Evolutionary conservation across 2,329 filamentous ascomycete genomes (phyloP), one percentile per base, ranked within the genome.

Genomic region (Escovopsis sp.): DNA sequence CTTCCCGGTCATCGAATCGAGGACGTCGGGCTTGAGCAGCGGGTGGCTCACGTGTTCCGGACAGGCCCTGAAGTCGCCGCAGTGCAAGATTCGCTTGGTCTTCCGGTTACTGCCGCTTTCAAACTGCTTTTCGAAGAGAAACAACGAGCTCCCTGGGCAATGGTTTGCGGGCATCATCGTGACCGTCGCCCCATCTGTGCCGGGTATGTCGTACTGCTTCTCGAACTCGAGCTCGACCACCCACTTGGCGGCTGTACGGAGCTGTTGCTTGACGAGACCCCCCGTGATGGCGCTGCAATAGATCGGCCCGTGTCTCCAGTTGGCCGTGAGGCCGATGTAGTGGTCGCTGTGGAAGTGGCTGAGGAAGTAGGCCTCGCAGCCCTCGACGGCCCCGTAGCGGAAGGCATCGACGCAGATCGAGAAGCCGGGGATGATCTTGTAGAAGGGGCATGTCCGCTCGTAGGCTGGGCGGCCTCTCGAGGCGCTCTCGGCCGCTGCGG

Each of bases 331-430:
- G 2, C 91, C 91, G 32, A 95, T 79, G 53, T 98, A 98, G 58
- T 98, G 91, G 57, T 98, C 91, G 54, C 87, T 95, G 61, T 98
- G 91, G 51, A 96, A 98, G 57, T 98, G 91, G 53, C 88, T 95
- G 10, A 98, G 72, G 51, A 98, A 98, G 58, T 98, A 98, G 2
- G 89, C 91, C 42, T 84, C 82, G 59, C 88, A 94, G 1, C 86
- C 88, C 56, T 93, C 74, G 1, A 98, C 85, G 4, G 88, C 86
- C 2, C 91, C 91, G 55, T 96, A 98, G 18, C 89, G 79, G 55
- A 98, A 94, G 0, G 91, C 91, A 60, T 98, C 91, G 1, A 98
- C 91, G 45, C 86, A 93, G 42, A 96, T 93, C 49, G 74, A 85
- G 54, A 95, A 82, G 0, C 86, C 87, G 0, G 89, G 88, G 64